phyloP scores from a whole-genome alignment of 2,329 filamentous ascomycete species.

The Aureobasidium zeae region DNA sequence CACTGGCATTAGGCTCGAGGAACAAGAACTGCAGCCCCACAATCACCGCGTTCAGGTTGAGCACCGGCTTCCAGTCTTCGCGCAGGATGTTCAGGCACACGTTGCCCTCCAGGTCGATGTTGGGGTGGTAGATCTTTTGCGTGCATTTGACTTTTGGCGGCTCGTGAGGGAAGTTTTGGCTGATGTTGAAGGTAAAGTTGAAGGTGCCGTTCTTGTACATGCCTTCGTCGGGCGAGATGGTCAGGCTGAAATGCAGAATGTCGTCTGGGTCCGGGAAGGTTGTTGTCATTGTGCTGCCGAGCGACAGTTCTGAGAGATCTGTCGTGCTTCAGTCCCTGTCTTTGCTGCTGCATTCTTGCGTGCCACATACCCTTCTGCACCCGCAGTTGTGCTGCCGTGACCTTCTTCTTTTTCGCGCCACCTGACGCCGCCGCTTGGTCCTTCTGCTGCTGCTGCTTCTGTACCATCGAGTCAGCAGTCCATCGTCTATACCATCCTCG shows the following conservation, averaged over 20 bases:
- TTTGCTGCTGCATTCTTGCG: not conserved
- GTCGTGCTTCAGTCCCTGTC: not conserved
- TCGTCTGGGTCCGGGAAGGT: conserved; percentile 75
- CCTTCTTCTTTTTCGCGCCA: conserved; percentile 86
- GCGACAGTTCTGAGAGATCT: conserved; percentile 75
- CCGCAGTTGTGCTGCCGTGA: conserved; percentile 87
- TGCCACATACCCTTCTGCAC: conserved; percentile 74
- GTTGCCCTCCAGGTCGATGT: conserved; percentile 96
- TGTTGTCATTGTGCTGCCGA: conserved; percentile 71
- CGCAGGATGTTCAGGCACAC: conserved; percentile 95
- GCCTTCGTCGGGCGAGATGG: conserved; percentile 75
- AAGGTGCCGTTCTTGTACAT: conserved; percentile 85
- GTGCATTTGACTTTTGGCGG: conserved; percentile 94
- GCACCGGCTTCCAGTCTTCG: conserved; percentile 97
- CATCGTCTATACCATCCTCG: not conserved
- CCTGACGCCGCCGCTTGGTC: conserved; percentile 72
- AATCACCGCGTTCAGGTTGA: conserved; percentile 94
- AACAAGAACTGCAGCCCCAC: conserved; percentile 94
- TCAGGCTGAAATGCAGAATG: conserved; percentile 74
- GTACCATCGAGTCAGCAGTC: conserved; percentile 22
- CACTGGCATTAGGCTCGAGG: conserved; percentile 91
- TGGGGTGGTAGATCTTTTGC: conserved; percentile 98
- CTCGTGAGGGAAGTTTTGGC: conserved; percentile 92
- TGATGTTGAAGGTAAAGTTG: conserved; percentile 84
- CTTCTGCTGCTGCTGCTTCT: conserved; percentile 81